Conservation (phyloP, 345 rosid species). For the Arabis hirsuta region DNA sequence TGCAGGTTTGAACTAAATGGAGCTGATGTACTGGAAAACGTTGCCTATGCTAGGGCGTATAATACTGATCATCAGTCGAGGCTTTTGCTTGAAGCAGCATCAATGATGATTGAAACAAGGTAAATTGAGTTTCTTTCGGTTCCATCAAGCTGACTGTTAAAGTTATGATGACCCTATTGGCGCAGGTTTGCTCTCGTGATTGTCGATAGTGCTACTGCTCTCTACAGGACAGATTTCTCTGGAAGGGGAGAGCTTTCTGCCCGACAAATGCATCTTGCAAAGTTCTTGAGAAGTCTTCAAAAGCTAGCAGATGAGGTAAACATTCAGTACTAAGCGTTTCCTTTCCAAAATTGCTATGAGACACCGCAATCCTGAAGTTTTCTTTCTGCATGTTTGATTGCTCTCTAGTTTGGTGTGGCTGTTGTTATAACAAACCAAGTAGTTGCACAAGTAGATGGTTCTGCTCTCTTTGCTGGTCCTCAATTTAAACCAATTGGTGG, state of each 20-base stretch:
- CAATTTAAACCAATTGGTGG: conserved; percentile 97
- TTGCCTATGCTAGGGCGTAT: conserved; percentile 97
- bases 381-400: conserved; percentile 1
- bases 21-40: conserved; percentile 94
- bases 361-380: conserved; percentile 17
- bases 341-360: not conserved
- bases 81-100: conserved; percentile 98
- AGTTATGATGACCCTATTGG: conserved; percentile 28
- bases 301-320: conserved; percentile 94
- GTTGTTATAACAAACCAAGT: conserved; percentile 96
- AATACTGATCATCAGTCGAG: conserved; percentile 97
- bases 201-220: conserved; percentile 94
- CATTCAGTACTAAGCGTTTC: conserved; percentile 48
- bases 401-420: conserved; percentile 85
- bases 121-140: conserved; percentile 27
- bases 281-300: conserved; percentile 94
- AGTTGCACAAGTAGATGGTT: conserved; percentile 98
- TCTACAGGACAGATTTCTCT: conserved; percentile 91
- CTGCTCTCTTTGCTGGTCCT: conserved; percentile 96
- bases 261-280: conserved; percentile 98
- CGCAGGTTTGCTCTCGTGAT: conserved; percentile 91
- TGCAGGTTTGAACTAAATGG: conserved; percentile 91
- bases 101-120: conserved; percentile 99
- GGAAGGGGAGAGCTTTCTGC: conserved; percentile 98
- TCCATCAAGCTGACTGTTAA: not conserved